Evolutionary conservation across 2,329 filamentous ascomycete species (phyloP).

Genomic region (Ascochyta clinopodiicola): DNA sequence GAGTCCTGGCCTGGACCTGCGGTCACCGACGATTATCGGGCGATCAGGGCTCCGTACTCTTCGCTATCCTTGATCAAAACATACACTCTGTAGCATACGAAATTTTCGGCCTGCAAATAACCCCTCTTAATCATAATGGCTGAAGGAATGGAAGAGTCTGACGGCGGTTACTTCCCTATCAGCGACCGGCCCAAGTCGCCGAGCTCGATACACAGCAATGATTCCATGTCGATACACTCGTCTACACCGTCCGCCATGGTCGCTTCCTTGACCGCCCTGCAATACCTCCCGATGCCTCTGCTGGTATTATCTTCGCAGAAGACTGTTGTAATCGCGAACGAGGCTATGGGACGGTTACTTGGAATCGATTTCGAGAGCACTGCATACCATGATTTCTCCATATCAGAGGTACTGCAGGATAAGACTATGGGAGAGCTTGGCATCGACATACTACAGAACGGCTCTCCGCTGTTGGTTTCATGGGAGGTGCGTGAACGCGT

Average conservation of each 20-base stretch:
- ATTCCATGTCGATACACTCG: constrained; percentile 40
- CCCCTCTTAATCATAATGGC: constrained; percentile 26
- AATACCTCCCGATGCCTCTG: constrained; percentile 75
- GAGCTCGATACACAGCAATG: constrained; percentile 39
- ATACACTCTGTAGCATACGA: not conserved
- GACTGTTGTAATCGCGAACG: constrained; percentile 75
- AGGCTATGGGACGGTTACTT: constrained; percentile 74
- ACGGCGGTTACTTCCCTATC: constrained; percentile 42
- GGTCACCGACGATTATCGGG: not conserved
- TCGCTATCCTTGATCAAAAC: not conserved
- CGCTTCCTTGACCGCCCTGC: constrained; percentile 61
- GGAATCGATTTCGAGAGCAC: constrained; percentile 59
- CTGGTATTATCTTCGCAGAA: constrained; percentile 73
- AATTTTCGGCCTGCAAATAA: not conserved
- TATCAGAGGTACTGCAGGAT: constrained; percentile 68
- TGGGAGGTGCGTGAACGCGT: constrained; percentile 54
- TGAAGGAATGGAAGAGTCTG: constrained; percentile 26
- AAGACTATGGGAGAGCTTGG: constrained; percentile 73
- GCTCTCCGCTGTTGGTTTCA: constrained; percentile 58
- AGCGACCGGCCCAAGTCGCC: constrained; percentile 33
- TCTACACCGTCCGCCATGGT: constrained; percentile 37
- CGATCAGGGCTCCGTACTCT: constrained; percentile 3
- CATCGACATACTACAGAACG: constrained; percentile 75
- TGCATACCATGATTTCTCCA: constrained; percentile 52
- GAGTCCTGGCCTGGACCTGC: constrained; percentile 8